phyloP scores from a whole-genome alignment of 306 rosid species.

The Trichosanthes cucumerina region DNA sequence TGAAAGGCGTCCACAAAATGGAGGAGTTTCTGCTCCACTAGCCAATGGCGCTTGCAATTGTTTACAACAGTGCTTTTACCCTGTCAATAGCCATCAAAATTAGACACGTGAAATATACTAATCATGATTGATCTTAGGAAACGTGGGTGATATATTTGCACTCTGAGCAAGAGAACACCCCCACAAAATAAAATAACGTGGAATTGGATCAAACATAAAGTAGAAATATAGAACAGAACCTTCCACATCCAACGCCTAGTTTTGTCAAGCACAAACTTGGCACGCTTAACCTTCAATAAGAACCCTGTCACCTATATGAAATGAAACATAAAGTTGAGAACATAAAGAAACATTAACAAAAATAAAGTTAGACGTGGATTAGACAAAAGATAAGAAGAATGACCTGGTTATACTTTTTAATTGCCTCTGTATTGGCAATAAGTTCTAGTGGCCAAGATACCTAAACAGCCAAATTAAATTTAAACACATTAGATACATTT shows the following conservation, averaged over 20 bases:
- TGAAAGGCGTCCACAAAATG: constrained; percentile 99
- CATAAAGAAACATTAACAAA: constrained; percentile 3
- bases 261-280: constrained; percentile 86
- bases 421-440: constrained; percentile 80
- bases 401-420: constrained; percentile 94
- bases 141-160: not conserved
- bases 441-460: constrained; percentile 99
- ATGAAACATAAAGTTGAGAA: not conserved
- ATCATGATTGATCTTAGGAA: constrained; percentile 5
- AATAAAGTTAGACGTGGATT: constrained; percentile 1
- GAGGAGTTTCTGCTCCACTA: constrained; percentile 95
- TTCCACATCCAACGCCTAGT: constrained; percentile 99
- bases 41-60: constrained; percentile 68
- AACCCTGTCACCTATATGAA: constrained; percentile 71
- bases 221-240: constrained; percentile 29
- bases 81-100: constrained; percentile 24
- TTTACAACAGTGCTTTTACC: constrained; percentile 50
- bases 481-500: not conserved
- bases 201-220: not conserved
- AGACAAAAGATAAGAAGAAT: constrained; percentile 13
- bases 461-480: constrained; percentile 29
- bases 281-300: constrained; percentile 92
- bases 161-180: not conserved
- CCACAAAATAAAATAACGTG: not conserved
- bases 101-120: not conserved